Base-by-base conservation (phyloP, 2,329 filamentous ascomycete genomes). In the Paecilomyces sp. region DNA sequence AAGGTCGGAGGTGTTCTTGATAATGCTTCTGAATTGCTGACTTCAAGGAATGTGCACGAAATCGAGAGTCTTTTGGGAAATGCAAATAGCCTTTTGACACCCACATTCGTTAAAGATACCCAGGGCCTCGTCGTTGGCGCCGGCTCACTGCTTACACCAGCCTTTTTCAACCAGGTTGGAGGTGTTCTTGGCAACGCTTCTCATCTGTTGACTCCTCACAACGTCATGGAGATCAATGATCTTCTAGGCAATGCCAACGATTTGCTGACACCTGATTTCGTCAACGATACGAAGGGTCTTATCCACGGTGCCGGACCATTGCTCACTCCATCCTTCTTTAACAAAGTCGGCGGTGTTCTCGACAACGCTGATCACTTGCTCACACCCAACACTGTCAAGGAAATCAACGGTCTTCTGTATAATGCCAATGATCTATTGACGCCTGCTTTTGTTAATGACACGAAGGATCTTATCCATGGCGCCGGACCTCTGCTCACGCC, bases 31-130 rank as follows among this genome's bases (percentile, higher is more conserved):
- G 22, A 22, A 22, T 22, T 22, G 22, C 22, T 22, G 22, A 22
- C 22, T 22, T 22, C 22, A 22, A 22, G 22, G 22, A 22, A 22
- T 22, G 22, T 22, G 22, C 22, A 22, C 22, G 22, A 22, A 22
- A 22, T 22, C 22, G 22, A 22, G 22, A 22, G 22, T 22, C 22
- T 22, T 22, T 22, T 22, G 22, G 22, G 22, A 22, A 22, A 22
- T 28, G 25, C 25, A 28, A 28, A 28, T 28, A 28, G 25, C 6
- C 25, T 28, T 4, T 28, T 28, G 25, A 28, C 25, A 6, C 25
- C 25, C 62, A 61, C 71, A 28, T 62, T 71, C 61, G 61, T 73
- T 57, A 63, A 74, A 55, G 61, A 72, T 62, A 66, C 62, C 11
- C 59, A 62, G 50, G 55, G 56, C 3, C 57, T 70, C 12, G 65